Evolutionary conservation across 2,329 filamentous ascomycete species (phyloP).

Genomic region (Beauveria pseudobassiana): DNA sequence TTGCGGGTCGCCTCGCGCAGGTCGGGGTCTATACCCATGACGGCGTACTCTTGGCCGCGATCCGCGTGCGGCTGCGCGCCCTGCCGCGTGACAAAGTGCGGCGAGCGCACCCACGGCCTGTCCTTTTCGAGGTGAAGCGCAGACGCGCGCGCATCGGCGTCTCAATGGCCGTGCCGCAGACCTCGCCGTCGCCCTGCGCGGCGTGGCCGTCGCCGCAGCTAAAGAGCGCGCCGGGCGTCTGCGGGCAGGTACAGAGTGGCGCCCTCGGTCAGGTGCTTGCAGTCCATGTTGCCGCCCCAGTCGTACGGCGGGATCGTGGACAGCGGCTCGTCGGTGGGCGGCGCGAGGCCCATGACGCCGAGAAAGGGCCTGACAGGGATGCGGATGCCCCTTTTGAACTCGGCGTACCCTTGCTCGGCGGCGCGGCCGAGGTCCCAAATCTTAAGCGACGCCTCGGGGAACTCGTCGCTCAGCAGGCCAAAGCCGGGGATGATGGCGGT

Average conservation of each 20-base stretch:
- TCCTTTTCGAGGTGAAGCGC: slow-evolving; percentile 40
- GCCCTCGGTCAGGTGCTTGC: slow-evolving; percentile 39
- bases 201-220: slow-evolving; percentile 48
- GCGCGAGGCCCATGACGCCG: slow-evolving; percentile 45
- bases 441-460: slow-evolving; percentile 34
- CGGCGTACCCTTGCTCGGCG: slow-evolving; percentile 21
- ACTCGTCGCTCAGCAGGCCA: slow-evolving; percentile 42
- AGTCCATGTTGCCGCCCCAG: slow-evolving; percentile 49
- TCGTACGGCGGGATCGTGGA: slow-evolving; percentile 43
- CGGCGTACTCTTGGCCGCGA: slow-evolving; percentile 33
- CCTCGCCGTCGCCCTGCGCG: slow-evolving; percentile 46
- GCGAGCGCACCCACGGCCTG: slow-evolving; percentile 37
- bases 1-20: slow-evolving; percentile 40
- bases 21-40: slow-evolving; percentile 39
- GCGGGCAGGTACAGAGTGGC: slow-evolving; percentile 39
- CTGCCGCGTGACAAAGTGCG: slow-evolving; percentile 37
- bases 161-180: slow-evolving; percentile 50
- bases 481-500: slow-evolving; percentile 44
- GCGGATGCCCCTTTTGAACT: slow-evolving; percentile 39
- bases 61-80: slow-evolving; percentile 13
- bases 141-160: slow-evolving; percentile 42
- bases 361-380: slow-evolving; percentile 44
- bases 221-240: slow-evolving; percentile 42
- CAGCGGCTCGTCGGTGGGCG: slow-evolving; percentile 34
- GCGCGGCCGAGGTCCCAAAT: slow-evolving; percentile 36